phyloP scores from a whole-genome alignment of 495 filamentous ascomycete species.

The Penicillium nucicola region DNA sequence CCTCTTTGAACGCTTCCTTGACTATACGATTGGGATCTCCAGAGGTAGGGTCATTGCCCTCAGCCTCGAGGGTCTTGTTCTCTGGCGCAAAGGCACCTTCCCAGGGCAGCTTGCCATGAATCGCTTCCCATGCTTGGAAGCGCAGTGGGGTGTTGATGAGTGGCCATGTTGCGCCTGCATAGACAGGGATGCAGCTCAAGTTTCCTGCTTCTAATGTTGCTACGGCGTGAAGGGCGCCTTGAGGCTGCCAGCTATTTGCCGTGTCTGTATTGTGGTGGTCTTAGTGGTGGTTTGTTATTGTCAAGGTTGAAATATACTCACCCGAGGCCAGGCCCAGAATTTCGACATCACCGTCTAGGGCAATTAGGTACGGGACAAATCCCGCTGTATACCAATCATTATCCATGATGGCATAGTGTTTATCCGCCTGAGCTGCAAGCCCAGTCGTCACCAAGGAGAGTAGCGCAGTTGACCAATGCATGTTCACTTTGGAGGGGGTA shows the following conservation, averaged over 20 bases:
- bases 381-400: constrained; percentile 34
- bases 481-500: neutral
- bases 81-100: constrained; percentile 32
- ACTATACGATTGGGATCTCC: constrained; percentile 29
- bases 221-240: constrained; percentile 27
- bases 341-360: constrained; percentile 26
- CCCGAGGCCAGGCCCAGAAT: constrained; percentile 27
- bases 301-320: neutral
- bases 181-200: constrained; percentile 33
- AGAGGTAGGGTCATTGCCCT: constrained; percentile 31
- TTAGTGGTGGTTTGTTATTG: neutral
- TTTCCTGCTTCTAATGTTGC: constrained; percentile 31
- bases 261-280: constrained; percentile 24
- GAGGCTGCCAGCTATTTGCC: constrained; percentile 31
- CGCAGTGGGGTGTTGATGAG: constrained; percentile 30
- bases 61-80: constrained; percentile 24
- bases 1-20: constrained; percentile 31
- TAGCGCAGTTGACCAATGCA: constrained; percentile 15
- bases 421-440: constrained; percentile 8
- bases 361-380: constrained; percentile 30
- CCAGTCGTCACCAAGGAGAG: constrained; percentile 11
- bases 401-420: constrained; percentile 30
- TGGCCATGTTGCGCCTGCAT: constrained; percentile 29
- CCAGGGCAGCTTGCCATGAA: constrained; percentile 33
- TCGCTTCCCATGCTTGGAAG: constrained; percentile 30